Evolutionary conservation across 371 early-diverging fungal genomes (phyloP).

Genomic region (Sporodiniella umbellata): DNA sequence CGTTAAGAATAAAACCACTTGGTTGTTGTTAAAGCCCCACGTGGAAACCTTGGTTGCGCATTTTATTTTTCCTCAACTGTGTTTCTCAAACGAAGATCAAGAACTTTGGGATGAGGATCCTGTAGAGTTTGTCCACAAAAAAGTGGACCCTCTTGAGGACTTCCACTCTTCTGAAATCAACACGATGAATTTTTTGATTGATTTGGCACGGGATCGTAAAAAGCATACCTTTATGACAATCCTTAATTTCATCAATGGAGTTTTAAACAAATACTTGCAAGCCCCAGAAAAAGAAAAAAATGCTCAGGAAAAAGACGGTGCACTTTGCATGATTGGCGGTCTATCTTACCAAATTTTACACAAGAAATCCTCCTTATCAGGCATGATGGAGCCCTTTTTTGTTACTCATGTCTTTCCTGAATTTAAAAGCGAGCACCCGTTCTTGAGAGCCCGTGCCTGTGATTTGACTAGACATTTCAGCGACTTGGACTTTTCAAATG

Average conservation of each 20-base stretch:
- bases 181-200: conserved; percentile 67
- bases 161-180: conserved; percentile 69
- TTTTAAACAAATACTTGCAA: conserved; percentile 55
- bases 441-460: conserved; percentile 70
- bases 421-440: conserved; percentile 74
- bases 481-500: conserved; percentile 37
- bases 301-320: conserved; percentile 85
- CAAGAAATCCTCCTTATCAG: conserved; percentile 62
- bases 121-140: conserved; percentile 87
- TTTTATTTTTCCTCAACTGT: conserved; percentile 86
- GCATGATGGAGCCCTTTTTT: conserved; percentile 77
- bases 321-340: conserved; percentile 77
- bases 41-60: conserved; percentile 71
- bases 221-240: conserved; percentile 76
- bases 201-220: conserved; percentile 72
- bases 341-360: conserved; percentile 61
- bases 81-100: conserved; percentile 78
- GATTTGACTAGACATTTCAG: conserved; percentile 41
- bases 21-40: conserved; percentile 84
- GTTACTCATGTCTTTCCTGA: conserved; percentile 84
- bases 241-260: conserved; percentile 67
- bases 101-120: conserved; percentile 89
- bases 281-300: conserved; percentile 63
- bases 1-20: conserved; percentile 81
- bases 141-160: conserved; percentile 75